These are phyloP conservation scores for Suzukiozyma palmioleophila DNA, from an alignment of 1,139 yeast genomes.

Conservation along the genomic window DNA sequence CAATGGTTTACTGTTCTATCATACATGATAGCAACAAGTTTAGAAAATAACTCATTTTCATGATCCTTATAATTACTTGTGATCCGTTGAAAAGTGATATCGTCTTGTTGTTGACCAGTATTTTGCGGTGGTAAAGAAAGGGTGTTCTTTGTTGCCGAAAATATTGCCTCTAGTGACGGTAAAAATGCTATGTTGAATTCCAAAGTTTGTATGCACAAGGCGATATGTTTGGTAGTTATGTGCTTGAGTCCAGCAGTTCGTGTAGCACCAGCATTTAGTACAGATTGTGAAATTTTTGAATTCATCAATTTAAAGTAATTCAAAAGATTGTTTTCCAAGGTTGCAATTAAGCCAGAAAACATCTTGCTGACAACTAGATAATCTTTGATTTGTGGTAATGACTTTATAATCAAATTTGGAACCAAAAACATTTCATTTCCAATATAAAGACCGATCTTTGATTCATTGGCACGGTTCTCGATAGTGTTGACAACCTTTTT, in stretches of 20 bases:
- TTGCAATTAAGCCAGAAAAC: slow-evolving; percentile 37
- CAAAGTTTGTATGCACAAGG: slow-evolving; percentile 60
- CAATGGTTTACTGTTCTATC: slow-evolving; percentile 57
- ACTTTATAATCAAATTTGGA: slow-evolving; percentile 35
- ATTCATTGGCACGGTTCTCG: slow-evolving; percentile 8
- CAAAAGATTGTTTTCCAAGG: slow-evolving; percentile 39
- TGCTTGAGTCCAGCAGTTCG: slow-evolving; percentile 71
- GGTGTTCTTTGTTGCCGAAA: slow-evolving; percentile 8
- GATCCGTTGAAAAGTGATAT: slow-evolving; percentile 31
- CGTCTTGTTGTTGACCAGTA: slow-evolving; percentile 20
- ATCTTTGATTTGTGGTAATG: slow-evolving; percentile 39
- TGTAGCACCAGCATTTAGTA: slow-evolving; percentile 76
- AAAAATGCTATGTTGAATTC: slow-evolving; percentile 34
- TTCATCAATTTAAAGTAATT: slow-evolving; percentile 53
- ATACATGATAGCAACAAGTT: slow-evolving; percentile 65
- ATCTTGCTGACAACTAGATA: slow-evolving; percentile 47
- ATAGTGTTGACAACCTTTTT: slow-evolving; percentile 1
- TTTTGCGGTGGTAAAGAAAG: slow-evolving; percentile 6
- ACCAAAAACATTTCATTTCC: slow-evolving; percentile 37
- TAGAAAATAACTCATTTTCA: slow-evolving; percentile 60
- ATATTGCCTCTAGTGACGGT: slow-evolving; percentile 15
- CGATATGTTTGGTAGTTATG: slow-evolving; percentile 71
- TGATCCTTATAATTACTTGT: slow-evolving; percentile 49
- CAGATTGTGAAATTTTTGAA: slow-evolving; percentile 55
- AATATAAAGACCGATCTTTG: slow-evolving; percentile 30